phyloP scores from a whole-genome alignment of 2,329 filamentous ascomycete genomes.

The Colletotrichum chlorophyti region DNA sequence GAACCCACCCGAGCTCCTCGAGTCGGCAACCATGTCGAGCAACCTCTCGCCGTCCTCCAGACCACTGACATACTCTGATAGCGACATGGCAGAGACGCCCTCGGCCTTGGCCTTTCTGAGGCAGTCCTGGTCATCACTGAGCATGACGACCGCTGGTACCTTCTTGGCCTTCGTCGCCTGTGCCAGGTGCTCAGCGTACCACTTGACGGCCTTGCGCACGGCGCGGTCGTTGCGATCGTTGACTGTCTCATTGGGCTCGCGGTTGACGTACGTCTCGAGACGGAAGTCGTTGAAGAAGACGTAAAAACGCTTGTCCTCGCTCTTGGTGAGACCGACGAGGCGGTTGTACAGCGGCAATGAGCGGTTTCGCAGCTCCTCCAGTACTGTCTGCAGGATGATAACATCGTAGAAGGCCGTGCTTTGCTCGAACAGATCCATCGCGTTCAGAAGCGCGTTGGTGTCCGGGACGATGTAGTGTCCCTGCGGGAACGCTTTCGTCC shows the following conservation, averaged over 20 bases:
- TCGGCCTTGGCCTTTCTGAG: constrained; percentile 81
- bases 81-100: constrained; percentile 70
- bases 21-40: constrained; percentile 90
- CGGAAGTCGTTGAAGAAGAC: constrained; percentile 99
- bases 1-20: constrained; percentile 70
- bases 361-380: constrained; percentile 94
- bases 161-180: constrained; percentile 66
- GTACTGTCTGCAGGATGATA: constrained; percentile 92
- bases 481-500: constrained; percentile 80
- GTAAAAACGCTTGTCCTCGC: constrained; percentile 96
- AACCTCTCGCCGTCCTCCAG: constrained; percentile 85
- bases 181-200: constrained; percentile 86
- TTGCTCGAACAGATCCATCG: constrained; percentile 97
- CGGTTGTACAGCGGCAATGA: constrained; percentile 96
- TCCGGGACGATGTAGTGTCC: constrained; percentile 96
- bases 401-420: constrained; percentile 93
- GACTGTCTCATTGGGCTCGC: constrained; percentile 81
- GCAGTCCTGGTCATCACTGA: constrained; percentile 92
- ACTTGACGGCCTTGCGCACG: constrained; percentile 83
- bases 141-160: constrained; percentile 83
- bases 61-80: constrained; percentile 80
- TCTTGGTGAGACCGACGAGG: constrained; percentile 87
- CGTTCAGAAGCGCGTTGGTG: constrained; percentile 93
- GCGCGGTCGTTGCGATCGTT: constrained; percentile 97
- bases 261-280: constrained; percentile 83